phyloP scores from a whole-genome alignment of 2,329 filamentous ascomycete species.

The Colletotrichum sp. region DNA sequence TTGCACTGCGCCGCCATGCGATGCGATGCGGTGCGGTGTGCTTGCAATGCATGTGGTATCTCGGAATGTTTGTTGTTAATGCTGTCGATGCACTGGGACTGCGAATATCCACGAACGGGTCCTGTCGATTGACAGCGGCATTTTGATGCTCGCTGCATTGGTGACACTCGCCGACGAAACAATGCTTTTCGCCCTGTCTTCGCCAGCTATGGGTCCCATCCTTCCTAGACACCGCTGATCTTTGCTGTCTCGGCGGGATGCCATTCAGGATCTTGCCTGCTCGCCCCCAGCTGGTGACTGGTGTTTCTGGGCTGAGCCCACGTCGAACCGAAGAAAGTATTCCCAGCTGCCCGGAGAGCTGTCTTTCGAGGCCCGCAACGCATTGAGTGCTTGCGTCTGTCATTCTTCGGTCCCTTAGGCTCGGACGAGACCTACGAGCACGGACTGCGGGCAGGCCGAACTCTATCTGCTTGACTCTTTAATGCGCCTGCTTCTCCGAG shows the following conservation, averaged over 20 bases:
- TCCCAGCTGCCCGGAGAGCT: not conserved
- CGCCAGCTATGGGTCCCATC: not conserved
- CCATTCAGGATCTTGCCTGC: slow-evolving; percentile 15
- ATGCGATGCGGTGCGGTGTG: not conserved
- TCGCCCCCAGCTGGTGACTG: not conserved
- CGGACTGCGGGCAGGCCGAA: slow-evolving; percentile 17
- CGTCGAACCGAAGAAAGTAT: not conserved
- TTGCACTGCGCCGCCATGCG: not conserved
- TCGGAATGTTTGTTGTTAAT: not conserved
- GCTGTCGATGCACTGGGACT: not conserved
- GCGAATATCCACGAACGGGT: not conserved
- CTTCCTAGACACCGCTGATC: not conserved
- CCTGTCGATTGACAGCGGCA: slow-evolving; percentile 10
- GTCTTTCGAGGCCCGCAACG: not conserved
- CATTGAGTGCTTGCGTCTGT: slow-evolving; percentile 14
- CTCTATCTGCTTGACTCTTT: slow-evolving; percentile 13
- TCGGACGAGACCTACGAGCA: slow-evolving; percentile 11
- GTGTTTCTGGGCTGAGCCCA: not conserved
- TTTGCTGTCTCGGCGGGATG: not conserved
- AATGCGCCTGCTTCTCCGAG: not conserved
- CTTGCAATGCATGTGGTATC: slow-evolving; percentile 1
- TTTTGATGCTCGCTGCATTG: not conserved
- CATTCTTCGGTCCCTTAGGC: not conserved
- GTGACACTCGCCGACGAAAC: slow-evolving; percentile 9
- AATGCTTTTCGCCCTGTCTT: slow-evolving; percentile 16